These are phyloP conservation scores for Candida quercuum DNA, from an alignment of 805 yeast species.

Conservation along the genomic window DNA sequence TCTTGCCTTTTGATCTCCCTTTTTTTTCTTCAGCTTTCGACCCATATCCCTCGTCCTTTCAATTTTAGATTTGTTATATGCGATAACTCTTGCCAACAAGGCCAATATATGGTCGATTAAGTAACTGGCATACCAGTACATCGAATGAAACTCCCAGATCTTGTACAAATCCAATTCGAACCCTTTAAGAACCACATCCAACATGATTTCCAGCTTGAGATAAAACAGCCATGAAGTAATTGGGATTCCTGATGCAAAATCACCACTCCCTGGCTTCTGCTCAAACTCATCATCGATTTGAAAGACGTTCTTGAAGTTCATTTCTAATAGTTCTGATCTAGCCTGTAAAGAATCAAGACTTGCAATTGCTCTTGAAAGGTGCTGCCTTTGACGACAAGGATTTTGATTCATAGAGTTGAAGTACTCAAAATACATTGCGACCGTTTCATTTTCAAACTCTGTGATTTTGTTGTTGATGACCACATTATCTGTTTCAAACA, in stretches of 20 bases:
- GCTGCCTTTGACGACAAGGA: conserved; percentile 79
- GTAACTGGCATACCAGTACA: conserved; percentile 64
- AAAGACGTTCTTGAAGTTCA: conserved; percentile 30
- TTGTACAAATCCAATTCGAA: conserved; percentile 71
- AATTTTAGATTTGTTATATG: conserved; percentile 29
- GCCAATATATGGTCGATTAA: conserved; percentile 44
- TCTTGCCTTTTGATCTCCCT: conserved; percentile 43
- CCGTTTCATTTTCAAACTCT: conserved; percentile 39
- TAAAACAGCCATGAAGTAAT: conserved; percentile 65
- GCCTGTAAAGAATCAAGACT: conserved; percentile 82
- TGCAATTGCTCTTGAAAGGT: conserved; percentile 47
- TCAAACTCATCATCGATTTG: conserved; percentile 27
- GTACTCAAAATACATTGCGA: conserved; percentile 40
- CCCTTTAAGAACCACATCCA: conserved; percentile 66
- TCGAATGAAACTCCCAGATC: conserved; percentile 59
- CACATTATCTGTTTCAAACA: conserved; percentile 23
- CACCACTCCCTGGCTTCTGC: conserved; percentile 9
- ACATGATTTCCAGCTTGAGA: conserved; percentile 65
- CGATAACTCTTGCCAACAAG: conserved; percentile 30
- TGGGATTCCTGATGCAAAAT: conserved; percentile 46
- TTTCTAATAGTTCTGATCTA: conserved; percentile 60
- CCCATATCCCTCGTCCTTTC: conserved; percentile 27
- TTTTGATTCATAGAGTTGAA: conserved; percentile 51
- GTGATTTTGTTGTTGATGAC: conserved; percentile 20
- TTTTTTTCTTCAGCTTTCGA: conserved; percentile 43